These are phyloP conservation scores for Sherardia arvensis DNA, from an alignment of 257 asterid genomes.

Conservation along the genomic window DNA sequence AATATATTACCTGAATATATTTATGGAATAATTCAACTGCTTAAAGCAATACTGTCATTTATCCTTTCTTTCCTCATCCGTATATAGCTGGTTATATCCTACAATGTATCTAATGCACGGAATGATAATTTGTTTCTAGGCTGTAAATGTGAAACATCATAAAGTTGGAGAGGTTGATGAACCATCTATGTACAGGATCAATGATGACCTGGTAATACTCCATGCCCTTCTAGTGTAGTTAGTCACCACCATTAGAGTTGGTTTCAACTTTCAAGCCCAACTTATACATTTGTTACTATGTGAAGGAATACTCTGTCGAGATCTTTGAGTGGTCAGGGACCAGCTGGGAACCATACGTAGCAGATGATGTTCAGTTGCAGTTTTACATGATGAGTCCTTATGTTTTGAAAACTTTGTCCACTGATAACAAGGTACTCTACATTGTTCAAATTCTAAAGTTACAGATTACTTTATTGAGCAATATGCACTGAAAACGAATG, in stretches of 20 bases:
- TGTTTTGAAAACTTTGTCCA: conserved; percentile 72
- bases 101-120: background rate
- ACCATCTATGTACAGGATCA: conserved; percentile 72
- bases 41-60: background rate
- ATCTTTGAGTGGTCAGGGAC: conserved; percentile 70
- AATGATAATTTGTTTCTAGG: conserved; percentile 29
- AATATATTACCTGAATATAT: background rate
- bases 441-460: background rate
- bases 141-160: conserved; percentile 61
- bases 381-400: conserved; percentile 94
- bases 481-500: background rate
- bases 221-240: background rate
- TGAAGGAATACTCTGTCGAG: conserved; percentile 67
- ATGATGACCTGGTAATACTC: conserved; percentile 64
- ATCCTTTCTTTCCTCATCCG: background rate
- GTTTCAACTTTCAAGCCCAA: conserved; percentile 5
- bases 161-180: conserved; percentile 66
- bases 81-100: background rate
- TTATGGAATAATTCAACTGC: background rate
- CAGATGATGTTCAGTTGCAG: conserved; percentile 78
- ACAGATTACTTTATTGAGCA: background rate
- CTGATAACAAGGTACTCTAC: conserved; percentile 51
- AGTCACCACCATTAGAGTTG: background rate
- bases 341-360: conserved; percentile 74
- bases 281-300: conserved; percentile 4